Evolutionary conservation across 805 yeast species (phyloP).

Genomic region (Teunomyces gatunensis): DNA sequence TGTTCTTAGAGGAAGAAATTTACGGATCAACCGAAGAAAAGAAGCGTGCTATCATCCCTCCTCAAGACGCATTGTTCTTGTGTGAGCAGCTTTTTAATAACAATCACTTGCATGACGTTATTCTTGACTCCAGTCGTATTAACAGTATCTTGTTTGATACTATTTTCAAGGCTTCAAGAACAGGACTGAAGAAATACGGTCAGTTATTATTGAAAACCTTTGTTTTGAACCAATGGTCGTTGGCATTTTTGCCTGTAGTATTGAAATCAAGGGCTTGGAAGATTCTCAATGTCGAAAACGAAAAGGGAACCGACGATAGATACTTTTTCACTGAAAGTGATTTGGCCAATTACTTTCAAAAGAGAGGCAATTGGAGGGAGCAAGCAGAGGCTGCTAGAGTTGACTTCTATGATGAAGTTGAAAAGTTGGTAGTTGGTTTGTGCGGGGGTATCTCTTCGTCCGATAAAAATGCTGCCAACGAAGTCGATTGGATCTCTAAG

Average conservation of each 20-base stretch:
- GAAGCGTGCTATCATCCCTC: slow-evolving; percentile 55
- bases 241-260: slow-evolving; percentile 30
- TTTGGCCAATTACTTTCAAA: slow-evolving; percentile 21
- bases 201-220: slow-evolving; percentile 56
- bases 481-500: slow-evolving; percentile 58
- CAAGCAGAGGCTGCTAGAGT: slow-evolving; percentile 49
- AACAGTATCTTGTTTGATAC: slow-evolving; percentile 22
- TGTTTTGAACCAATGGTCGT: slow-evolving; percentile 64
- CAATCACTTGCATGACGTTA: slow-evolving; percentile 23
- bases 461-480: slow-evolving; percentile 52
- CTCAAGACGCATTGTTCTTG: slow-evolving; percentile 56
- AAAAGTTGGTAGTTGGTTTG: slow-evolving; percentile 53
- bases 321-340: slow-evolving; percentile 31
- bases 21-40: slow-evolving; percentile 51
- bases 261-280: slow-evolving; percentile 50
- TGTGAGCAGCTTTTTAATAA: slow-evolving; percentile 26
- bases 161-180: slow-evolving; percentile 41
- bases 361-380: slow-evolving; percentile 45
- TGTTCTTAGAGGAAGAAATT: slow-evolving; percentile 52
- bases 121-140: slow-evolving; percentile 27
- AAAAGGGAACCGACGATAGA: slow-evolving; percentile 30
- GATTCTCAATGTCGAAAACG: slow-evolving; percentile 22
- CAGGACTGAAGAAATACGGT: slow-evolving; percentile 53
- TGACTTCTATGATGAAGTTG: slow-evolving; percentile 50
- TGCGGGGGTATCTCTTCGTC: slow-evolving; percentile 46